Evolutionary conservation across 2,329 filamentous ascomycete genomes (phyloP).

Genomic region (Pseudohalonectria lignicola): DNA sequence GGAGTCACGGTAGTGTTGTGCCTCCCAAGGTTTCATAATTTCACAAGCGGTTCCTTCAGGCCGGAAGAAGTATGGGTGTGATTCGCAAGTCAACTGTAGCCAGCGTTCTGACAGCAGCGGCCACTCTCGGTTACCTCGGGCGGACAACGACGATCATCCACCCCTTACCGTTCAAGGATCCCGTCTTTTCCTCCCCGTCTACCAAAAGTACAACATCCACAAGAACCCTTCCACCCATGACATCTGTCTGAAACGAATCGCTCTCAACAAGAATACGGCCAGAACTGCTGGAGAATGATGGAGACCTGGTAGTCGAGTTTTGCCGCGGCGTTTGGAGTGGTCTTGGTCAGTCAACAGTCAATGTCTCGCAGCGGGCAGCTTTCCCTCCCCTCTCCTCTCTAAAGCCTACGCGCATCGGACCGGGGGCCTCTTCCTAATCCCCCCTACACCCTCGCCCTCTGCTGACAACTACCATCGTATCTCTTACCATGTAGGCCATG

Average conservation of each 20-base stretch:
- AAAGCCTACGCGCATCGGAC: constrained; percentile 1
- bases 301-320: constrained; percentile 49
- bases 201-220: constrained; percentile 48
- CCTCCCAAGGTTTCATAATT: too few relatives aligned
- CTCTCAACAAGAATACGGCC: constrained; percentile 53
- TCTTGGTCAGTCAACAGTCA: constrained; percentile 35
- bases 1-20: too few relatives aligned
- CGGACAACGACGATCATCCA: constrained; percentile 45
- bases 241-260: constrained; percentile 50
- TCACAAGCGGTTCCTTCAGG: too few relatives aligned
- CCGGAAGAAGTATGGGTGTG: too few relatives aligned
- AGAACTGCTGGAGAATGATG: constrained; percentile 49
- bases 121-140: constrained; percentile 39
- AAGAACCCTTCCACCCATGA: constrained; percentile 54
- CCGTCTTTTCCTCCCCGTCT: constrained; percentile 48
- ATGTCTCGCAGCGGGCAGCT: background rate
- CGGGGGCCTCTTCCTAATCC: background rate
- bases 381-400: background rate
- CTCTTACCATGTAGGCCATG: constrained; percentile 31
- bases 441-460: constrained; percentile 3
- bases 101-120: constrained; percentile 35
- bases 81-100: constrained; percentile 33
- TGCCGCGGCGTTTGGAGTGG: constrained; percentile 58
- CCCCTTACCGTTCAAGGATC: constrained; percentile 46
- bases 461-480: background rate